Base-by-base conservation (phyloP, 1,139 yeast species). In the Geotrichum macrosporum region DNA sequence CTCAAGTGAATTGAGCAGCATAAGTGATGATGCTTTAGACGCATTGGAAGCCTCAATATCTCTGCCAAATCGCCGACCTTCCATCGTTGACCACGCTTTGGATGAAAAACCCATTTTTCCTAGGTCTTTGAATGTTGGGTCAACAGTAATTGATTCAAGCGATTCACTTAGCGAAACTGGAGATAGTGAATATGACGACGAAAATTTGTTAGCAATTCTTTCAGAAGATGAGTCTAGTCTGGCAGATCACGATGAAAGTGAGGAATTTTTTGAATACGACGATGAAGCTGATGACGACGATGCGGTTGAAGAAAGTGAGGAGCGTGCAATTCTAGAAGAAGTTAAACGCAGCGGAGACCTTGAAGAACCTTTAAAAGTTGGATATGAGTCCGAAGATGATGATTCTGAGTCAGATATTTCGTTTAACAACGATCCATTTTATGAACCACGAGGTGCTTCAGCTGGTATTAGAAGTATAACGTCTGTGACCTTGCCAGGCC, bases 301-400 rank as follows among this genome's bases (percentile, higher is more conserved):
- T 27, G 55, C 54, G 12, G 56, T 66, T 16, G 71, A 67, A 50
- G 59, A 57, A 15, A 63, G 61, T 22, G 72, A 68, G 49, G 72
- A 67, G 47, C 60, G 58, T 33, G 68, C 67, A 19, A 65, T 68
- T 44, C 58, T 63, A 10, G 60, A 63, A 36, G 71, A 68, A 38
- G 51, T 63, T 18, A 53, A 58, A 26, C 51, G 55, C 8, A 50
- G 48, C 19, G 57, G 56, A 40, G 61, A 58, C 20, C 35, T 58
- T 9, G 54, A 55, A 41, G 53, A 54, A 37, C 56, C 55, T 22
- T 47, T 52, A 8, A 48, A 53, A 12, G 50, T 52, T 16, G 46
- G 51, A 2, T 53, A 51, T 16, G 65, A 63, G 16, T 63, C 64
- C 32, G 67, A 64, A 27, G 71, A 66, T 42, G 68, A 59, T 24